Evolutionary conservation across 108 stramenopile species (phyloP).

Genomic region (Pseudonitzschia multiseries): DNA sequence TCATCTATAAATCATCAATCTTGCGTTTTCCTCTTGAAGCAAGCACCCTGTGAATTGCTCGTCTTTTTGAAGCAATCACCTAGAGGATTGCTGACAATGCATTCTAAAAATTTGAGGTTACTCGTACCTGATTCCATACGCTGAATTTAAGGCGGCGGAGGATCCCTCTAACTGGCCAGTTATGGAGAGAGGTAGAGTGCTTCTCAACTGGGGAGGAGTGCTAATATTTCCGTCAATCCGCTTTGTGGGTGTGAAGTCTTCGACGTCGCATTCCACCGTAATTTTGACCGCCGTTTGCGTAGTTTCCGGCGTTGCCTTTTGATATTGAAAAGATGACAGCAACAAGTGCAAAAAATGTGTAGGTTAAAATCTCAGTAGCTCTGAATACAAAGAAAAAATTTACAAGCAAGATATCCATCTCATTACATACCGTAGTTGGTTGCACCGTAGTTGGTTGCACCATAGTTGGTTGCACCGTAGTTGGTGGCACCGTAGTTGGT

Average conservation of each 20-base stretch:
- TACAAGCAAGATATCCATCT: too few species aligned
- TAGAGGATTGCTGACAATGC: too few species aligned
- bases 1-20: not conserved
- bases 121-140: too few species aligned
- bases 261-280: conserved; percentile 3
- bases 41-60: too few species aligned
- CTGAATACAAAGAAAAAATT: too few species aligned
- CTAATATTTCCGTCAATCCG: too few species aligned
- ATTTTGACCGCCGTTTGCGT: not conserved
- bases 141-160: too few species aligned
- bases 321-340: not conserved
- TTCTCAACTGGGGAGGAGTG: too few species aligned
- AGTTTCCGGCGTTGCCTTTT: not conserved
- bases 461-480: not conserved
- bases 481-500: not conserved
- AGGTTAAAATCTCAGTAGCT: not conserved
- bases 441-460: conserved; percentile 3
- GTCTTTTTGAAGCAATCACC: too few species aligned
- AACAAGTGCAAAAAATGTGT: not conserved
- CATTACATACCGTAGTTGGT: not conserved
- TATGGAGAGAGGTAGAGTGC: too few species aligned
- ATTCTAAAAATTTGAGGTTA: too few species aligned
- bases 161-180: too few species aligned
- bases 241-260: not conserved
- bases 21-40: not conserved